phyloP scores from a whole-genome alignment of 345 rosid genomes.

The Geranium rotundifolium region DNA sequence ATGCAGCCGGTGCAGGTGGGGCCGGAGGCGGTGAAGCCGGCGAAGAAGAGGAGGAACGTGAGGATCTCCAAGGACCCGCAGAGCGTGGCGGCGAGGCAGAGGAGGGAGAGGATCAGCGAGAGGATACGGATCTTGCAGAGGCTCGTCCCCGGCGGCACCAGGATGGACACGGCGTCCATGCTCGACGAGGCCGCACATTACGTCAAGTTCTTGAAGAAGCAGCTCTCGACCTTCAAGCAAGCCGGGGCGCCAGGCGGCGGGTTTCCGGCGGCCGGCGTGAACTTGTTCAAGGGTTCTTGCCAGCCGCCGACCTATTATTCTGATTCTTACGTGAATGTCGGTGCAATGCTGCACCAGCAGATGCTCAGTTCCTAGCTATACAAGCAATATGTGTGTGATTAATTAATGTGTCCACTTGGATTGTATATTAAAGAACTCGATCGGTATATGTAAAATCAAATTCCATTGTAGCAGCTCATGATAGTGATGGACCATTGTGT shows the following conservation, averaged over 20 bases:
- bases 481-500: too few species aligned
- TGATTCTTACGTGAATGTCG: too few species aligned
- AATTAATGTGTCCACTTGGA: too few species aligned
- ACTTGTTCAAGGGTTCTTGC: too few species aligned
- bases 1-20: constrained; percentile 67
- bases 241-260: constrained; percentile 20
- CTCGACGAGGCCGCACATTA: constrained; percentile 65
- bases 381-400: too few species aligned
- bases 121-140: constrained; percentile 53
- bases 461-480: too few species aligned
- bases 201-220: constrained; percentile 60
- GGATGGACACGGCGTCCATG: constrained; percentile 77
- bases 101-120: constrained; percentile 65
- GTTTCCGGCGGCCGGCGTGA: too few species aligned
- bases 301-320: too few species aligned
- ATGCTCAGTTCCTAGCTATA: too few species aligned
- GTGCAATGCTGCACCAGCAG: too few species aligned
- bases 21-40: constrained; percentile 57
- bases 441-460: too few species aligned
- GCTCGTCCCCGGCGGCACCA: constrained; percentile 68
- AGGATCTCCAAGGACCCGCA: constrained; percentile 66
- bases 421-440: too few species aligned
- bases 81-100: constrained; percentile 58
- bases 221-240: constrained; percentile 48
- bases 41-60: constrained; percentile 45